Conservation (phyloP, 768 basidiomycete genomes). For the Mrakia gelida region DNA sequence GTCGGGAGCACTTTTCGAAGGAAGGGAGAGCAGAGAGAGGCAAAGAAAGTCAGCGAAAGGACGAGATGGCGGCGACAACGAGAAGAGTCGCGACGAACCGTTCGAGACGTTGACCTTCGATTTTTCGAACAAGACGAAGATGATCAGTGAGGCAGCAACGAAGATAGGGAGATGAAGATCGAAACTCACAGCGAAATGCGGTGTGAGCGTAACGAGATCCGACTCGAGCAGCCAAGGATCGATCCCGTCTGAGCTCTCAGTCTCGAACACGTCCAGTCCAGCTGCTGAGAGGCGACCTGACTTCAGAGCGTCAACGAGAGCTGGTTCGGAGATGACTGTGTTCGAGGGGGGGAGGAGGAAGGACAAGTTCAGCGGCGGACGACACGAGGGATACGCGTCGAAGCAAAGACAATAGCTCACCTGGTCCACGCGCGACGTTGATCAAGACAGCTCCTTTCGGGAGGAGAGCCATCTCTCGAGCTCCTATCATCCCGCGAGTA, state of each 20-base stretch:
- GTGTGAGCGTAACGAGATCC: conserved; percentile 46
- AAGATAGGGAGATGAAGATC: not conserved
- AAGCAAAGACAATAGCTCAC: not conserved
- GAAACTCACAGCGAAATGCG: conserved; percentile 46
- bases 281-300: conserved; percentile 55
- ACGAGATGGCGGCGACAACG: not conserved
- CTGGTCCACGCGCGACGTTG: conserved; percentile 63
- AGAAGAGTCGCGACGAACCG: not conserved
- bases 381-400: not conserved
- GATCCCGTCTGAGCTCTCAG: conserved; percentile 12
- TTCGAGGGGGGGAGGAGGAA: too few relatives aligned
- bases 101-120: conserved; percentile 8
- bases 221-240: conserved; percentile 6
- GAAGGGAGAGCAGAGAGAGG: not conserved
- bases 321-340: conserved; percentile 35
- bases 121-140: too few relatives aligned
- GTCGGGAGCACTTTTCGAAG: not conserved
- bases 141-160: not conserved
- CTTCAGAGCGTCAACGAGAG: conserved; percentile 53
- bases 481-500: conserved; percentile 53
- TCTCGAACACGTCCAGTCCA: conserved; percentile 61
- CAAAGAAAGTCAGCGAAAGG: not conserved
- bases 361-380: not conserved
- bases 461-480: conserved; percentile 53
- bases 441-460: conserved; percentile 59